A percentile compares a stretch with the other conserved stretches of the same genome.
phyloP scores from a whole-genome alignment of 179 eudicot species.

The Camellia oleifera region DNA sequence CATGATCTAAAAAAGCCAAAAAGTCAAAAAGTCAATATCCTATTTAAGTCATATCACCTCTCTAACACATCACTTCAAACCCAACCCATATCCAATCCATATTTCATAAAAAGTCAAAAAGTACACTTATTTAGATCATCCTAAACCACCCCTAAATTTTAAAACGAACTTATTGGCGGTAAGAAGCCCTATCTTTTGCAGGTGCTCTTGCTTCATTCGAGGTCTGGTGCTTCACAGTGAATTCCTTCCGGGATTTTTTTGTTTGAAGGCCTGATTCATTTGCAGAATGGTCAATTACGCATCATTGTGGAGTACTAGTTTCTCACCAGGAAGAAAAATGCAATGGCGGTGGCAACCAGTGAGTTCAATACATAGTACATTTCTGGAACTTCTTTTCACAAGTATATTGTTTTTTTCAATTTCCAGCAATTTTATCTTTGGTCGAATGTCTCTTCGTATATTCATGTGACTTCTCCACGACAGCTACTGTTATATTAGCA shows the following conservation, averaged over 20 bases:
- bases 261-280: constrained; percentile 16
- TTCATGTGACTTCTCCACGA: not conserved
- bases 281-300: constrained; percentile 2
- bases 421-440: not conserved
- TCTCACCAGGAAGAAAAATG: constrained; percentile 1
- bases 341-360: not conserved
- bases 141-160: no score
- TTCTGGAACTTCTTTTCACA: constrained; percentile 4
- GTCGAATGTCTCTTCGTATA: not conserved
- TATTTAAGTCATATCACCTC: no score
- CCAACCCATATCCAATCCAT: no score
- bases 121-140: no score
- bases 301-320: constrained; percentile 1
- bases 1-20: no score
- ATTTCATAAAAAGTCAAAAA: no score
- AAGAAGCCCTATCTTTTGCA: not conserved
- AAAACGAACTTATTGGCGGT: no score
- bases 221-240: constrained; percentile 16
- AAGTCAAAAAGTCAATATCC: no score
- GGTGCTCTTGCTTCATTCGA: constrained; percentile 1
- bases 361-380: not conserved
- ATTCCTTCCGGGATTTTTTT: constrained; percentile 18
- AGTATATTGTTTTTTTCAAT: not conserved
- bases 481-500: not conserved
- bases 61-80: no score